Percentiles rank a stretch among this genome's conserved stretches.
Evolutionary conservation across 768 basidiomycete species (phyloP).

Genomic region (Tricholoma sp.): DNA sequence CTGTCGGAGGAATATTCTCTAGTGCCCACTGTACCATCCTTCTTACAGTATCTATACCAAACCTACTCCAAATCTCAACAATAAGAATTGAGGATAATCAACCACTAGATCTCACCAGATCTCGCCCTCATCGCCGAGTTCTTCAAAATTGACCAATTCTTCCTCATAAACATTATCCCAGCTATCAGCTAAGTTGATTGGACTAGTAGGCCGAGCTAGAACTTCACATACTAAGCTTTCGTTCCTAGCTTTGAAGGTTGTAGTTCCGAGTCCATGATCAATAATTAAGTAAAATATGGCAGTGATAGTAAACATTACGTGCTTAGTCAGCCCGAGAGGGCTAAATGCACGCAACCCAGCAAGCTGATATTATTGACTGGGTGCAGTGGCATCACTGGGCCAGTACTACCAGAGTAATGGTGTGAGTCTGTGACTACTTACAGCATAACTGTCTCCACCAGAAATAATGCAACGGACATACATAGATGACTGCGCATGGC

Average conservation of each 20-base stretch:
- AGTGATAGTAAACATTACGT: slow-evolving; percentile 15
- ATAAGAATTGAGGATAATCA: neutral
- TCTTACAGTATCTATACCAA: slow-evolving; percentile 67
- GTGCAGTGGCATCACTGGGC: neutral
- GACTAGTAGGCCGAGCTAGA: neutral
- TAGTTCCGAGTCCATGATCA: slow-evolving; percentile 35
- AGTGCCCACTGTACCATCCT: slow-evolving; percentile 78
- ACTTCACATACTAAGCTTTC: slow-evolving; percentile 60
- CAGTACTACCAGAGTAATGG: neutral
- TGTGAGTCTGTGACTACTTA: too few relatives aligned
- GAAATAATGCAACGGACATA: neutral
- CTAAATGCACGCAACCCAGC: neutral
- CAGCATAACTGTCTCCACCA: neutral
- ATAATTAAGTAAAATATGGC: too few relatives aligned
- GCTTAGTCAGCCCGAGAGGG: slow-evolving; percentile 30
- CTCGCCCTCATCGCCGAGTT: slow-evolving; percentile 81
- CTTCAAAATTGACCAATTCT: slow-evolving; percentile 69
- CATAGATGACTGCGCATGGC: neutral
- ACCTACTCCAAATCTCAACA: slow-evolving; percentile 41
- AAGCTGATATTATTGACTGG: neutral
- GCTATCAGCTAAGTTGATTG: slow-evolving; percentile 29
- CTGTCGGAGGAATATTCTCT: slow-evolving; percentile 45
- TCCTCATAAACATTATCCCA: slow-evolving; percentile 76
- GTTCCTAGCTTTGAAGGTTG: slow-evolving; percentile 74
- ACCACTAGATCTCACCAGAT: slow-evolving; percentile 53